Conservation (phyloP, 73 alveolate species). For the Uronychia binucleata region DNA sequence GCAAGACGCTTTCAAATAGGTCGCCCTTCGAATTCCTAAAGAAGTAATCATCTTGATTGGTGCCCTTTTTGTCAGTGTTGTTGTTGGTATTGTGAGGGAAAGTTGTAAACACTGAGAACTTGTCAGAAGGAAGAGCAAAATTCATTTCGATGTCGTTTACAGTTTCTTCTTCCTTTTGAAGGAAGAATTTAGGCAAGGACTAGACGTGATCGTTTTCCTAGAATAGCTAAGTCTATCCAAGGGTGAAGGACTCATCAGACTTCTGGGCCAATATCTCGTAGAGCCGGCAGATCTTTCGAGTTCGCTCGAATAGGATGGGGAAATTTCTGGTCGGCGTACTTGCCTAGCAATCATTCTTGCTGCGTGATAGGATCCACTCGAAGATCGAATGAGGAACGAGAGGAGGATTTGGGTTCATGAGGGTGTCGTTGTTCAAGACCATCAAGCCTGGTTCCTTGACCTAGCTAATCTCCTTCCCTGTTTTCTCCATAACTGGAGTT, state of each 20-base stretch:
- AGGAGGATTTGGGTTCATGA: constrained; percentile 1
- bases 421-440: not conserved
- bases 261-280: constrained; percentile 52
- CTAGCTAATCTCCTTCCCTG: too few relatives aligned
- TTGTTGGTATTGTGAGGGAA: not conserved
- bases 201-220: too few relatives aligned
- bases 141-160: not conserved
- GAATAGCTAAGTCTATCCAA: too few relatives aligned
- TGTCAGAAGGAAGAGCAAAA: constrained; percentile 14
- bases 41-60: constrained; percentile 1
- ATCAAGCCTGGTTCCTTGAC: too few relatives aligned
- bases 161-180: not conserved
- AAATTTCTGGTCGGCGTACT: constrained; percentile 14
- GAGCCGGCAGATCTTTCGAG: constrained; percentile 56
- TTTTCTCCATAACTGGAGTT: too few relatives aligned
- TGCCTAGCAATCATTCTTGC: constrained; percentile 20
- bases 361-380: constrained; percentile 19
- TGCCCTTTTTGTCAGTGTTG: not conserved
- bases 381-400: not conserved
- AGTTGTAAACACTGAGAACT: not conserved
- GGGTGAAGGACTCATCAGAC: too few relatives aligned
- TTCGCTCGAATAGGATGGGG: constrained; percentile 46
- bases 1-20: constrained; percentile 47
- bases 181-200: constrained; percentile 6
- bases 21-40: constrained; percentile 9